phyloP scores from a whole-genome alignment of 805 yeast species.

The Yamadazyma tumulicola region DNA sequence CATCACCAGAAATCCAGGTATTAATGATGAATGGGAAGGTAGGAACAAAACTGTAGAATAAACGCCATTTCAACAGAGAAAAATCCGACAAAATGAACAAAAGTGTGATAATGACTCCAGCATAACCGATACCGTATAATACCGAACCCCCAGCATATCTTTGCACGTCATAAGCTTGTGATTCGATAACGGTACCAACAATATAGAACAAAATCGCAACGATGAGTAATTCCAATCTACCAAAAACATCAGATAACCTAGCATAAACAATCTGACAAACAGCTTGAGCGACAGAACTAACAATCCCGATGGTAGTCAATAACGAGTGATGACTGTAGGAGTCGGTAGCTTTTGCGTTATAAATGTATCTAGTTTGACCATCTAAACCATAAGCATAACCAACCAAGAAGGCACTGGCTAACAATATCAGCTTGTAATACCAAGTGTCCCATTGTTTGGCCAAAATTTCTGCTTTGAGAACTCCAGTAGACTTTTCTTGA shows the following conservation, averaged over 20 bases:
- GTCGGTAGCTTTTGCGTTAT: slow-evolving; percentile 42
- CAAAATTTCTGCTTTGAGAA: slow-evolving; percentile 52
- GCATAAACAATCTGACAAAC: slow-evolving; percentile 64
- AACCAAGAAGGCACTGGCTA: slow-evolving; percentile 49
- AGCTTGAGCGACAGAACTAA: slow-evolving; percentile 58
- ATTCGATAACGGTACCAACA: slow-evolving; percentile 61
- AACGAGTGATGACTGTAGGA: slow-evolving; percentile 55
- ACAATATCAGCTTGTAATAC: slow-evolving; percentile 35
- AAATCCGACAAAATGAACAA: slow-evolving; percentile 61
- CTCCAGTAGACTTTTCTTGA: slow-evolving; percentile 43
- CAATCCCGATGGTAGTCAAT: slow-evolving; percentile 54
- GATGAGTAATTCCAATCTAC: slow-evolving; percentile 53
- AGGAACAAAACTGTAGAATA: slow-evolving; percentile 60
- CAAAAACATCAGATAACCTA: slow-evolving; percentile 60
- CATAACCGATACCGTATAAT: slow-evolving; percentile 47
- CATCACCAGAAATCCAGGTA: slow-evolving; percentile 71
- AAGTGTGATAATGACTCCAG: slow-evolving; percentile 57
- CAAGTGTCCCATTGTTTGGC: slow-evolving; percentile 42
- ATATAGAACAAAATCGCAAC: slow-evolving; percentile 52
- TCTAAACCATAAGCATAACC: slow-evolving; percentile 62
- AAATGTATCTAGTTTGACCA: slow-evolving; percentile 44
- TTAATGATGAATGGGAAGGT: slow-evolving; percentile 70
- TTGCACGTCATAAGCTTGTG: slow-evolving; percentile 56
- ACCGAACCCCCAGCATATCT: slow-evolving; percentile 65
- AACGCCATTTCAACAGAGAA: slow-evolving; percentile 68